Conservation (phyloP, 2,329 filamentous ascomycete species). For the Microsporum audouinii region DNA sequence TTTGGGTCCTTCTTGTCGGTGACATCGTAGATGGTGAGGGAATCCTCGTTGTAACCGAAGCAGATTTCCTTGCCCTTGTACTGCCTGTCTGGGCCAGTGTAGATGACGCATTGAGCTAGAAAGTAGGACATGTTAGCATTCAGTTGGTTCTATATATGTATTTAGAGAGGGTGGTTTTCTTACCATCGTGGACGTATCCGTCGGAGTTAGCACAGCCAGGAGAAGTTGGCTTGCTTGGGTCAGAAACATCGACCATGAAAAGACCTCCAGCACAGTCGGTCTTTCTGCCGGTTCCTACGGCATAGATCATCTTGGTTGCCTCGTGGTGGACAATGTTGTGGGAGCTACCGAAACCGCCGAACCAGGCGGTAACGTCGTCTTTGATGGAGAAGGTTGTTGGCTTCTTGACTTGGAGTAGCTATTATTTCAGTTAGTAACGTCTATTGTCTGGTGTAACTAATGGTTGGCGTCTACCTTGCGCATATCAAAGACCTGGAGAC, state of each 20-base stretch:
- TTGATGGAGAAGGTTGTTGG: slow-evolving; percentile 35
- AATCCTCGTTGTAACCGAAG: slow-evolving; percentile 43
- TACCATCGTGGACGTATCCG: slow-evolving; percentile 49
- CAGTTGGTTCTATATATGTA: background rate
- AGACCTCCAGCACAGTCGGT: slow-evolving; percentile 42
- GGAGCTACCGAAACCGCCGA: slow-evolving; percentile 34
- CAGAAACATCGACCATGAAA: slow-evolving; percentile 48
- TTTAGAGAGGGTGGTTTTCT: background rate
- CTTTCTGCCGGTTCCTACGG: slow-evolving; percentile 37
- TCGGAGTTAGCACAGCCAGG: slow-evolving; percentile 46
- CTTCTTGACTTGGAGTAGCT: slow-evolving; percentile 31
- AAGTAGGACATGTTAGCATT: background rate
- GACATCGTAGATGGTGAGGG: slow-evolving; percentile 18
- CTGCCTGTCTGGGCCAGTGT: slow-evolving; percentile 40
- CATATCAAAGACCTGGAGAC: slow-evolving; percentile 54
- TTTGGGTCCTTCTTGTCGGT: slow-evolving; percentile 19
- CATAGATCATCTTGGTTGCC: slow-evolving; percentile 40
- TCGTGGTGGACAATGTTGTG: slow-evolving; percentile 40
- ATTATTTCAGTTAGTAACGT: slow-evolving; percentile 29
- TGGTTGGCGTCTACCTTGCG: slow-evolving; percentile 27
- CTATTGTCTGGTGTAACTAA: background rate
- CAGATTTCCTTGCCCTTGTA: slow-evolving; percentile 44
- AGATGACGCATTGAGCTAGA: slow-evolving; percentile 44
- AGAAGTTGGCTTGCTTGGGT: slow-evolving; percentile 42
- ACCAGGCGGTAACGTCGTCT: slow-evolving; percentile 34